These are phyloP conservation scores for Yamadazyma nakazawae DNA, from an alignment of 805 yeast genomes.

Conservation along the genomic window DNA sequence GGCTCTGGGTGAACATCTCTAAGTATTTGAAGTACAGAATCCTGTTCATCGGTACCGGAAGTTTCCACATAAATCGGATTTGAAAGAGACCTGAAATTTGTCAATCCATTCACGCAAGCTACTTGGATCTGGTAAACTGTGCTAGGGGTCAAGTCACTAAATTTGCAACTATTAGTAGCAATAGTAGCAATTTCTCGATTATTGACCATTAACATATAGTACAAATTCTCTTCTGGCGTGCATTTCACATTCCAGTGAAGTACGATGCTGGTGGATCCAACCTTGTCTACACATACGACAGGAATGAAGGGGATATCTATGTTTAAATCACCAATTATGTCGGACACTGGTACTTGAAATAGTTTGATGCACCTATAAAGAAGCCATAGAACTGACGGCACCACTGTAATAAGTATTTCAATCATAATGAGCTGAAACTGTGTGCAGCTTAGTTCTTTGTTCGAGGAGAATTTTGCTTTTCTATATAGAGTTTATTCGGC, in stretches of 20 bases:
- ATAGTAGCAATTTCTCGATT: conserved; percentile 35
- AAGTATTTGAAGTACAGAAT: neutral
- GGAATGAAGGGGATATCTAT: conserved; percentile 58
- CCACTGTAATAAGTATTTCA: conserved; percentile 24
- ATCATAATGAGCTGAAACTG: conserved; percentile 18
- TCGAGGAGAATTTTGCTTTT: no score
- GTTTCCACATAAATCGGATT: conserved; percentile 33
- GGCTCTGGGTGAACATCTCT: neutral
- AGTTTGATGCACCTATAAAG: conserved; percentile 36
- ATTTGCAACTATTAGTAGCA: conserved; percentile 31
- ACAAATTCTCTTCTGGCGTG: conserved; percentile 27
- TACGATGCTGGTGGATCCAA: conserved; percentile 43
- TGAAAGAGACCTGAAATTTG: conserved; percentile 33
- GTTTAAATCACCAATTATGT: conserved; percentile 40
- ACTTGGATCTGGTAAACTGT: conserved; percentile 34
- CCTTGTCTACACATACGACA: conserved; percentile 51
- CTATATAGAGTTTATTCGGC: no score
- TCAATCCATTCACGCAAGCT: conserved; percentile 33
- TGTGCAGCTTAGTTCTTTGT: no score
- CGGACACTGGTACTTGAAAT: conserved; percentile 44
- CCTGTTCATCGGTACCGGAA: conserved; percentile 1
- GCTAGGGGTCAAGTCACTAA: conserved; percentile 26
- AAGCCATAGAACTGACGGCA: conserved; percentile 39
- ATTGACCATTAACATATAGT: conserved; percentile 33
- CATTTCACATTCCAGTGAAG: conserved; percentile 54